A percentile compares a stretch with the other conserved stretches of the same genome.
Conservation (phyloP, 768 basidiomycete genomes). For the Leccinum pellstonianum region DNA sequence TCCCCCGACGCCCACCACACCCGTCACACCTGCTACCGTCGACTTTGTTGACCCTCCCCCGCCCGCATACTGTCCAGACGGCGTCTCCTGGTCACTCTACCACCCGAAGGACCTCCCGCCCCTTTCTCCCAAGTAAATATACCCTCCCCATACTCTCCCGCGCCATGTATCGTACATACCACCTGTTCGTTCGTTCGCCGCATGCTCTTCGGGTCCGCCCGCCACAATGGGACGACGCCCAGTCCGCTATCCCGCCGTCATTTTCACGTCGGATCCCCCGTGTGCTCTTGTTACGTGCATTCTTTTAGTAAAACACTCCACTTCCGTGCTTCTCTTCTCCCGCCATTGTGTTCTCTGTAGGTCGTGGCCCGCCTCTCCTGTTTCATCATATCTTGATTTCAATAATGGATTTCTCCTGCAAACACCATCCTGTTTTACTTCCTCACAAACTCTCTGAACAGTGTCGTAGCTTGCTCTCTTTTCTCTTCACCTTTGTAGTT, state of each 20-base stretch:
- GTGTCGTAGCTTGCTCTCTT: neutral
- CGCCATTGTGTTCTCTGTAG: neutral
- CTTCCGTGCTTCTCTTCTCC: neutral
- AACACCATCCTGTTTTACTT: neutral
- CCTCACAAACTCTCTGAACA: neutral
- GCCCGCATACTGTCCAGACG: constrained; percentile 26
- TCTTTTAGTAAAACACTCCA: neutral
- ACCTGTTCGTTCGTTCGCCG: neutral
- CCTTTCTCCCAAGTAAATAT: neutral
- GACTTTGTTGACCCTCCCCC: constrained; percentile 27
- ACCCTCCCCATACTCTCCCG: neutral
- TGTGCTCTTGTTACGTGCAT: neutral
- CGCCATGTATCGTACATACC: constrained; percentile 5
- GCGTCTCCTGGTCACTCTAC: constrained; percentile 4
- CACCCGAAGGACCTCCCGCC: constrained; percentile 3
- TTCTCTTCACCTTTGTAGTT: neutral
- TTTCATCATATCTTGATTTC: neutral
- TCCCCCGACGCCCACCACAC: constrained; percentile 19
- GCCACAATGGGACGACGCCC: neutral
- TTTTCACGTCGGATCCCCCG: neutral
- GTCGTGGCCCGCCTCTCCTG: neutral
- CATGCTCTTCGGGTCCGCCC: neutral
- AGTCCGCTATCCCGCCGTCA: neutral
- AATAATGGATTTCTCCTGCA: neutral
- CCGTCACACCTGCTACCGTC: neutral